Base-by-base conservation (phyloP, 2,329 filamentous ascomycete genomes). In the Hypoxylon sp. region DNA sequence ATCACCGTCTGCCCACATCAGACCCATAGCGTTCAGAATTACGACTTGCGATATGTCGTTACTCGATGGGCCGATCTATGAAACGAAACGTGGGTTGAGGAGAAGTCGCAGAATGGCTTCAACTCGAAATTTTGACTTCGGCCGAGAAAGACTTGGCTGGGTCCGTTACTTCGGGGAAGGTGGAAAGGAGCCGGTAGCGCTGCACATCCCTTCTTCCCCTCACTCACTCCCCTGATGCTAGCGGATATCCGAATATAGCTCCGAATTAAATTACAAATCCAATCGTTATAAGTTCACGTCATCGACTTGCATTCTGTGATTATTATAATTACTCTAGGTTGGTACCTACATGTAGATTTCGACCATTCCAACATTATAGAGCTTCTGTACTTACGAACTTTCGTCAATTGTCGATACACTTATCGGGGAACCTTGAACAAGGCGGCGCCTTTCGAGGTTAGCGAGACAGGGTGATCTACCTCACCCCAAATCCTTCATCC, bases 181-280 rank as follows among this genome's bases (percentile, higher is more conserved):
- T 57, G 57, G 52, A 61, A 48, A 52, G 36, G 46, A 36, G 41
- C 52, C 56, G 52, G 60, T 58, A 64, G 41, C 32, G 60, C 52
- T 61, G 52, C 46, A 50, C 46, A 60, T 60, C 34, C 23, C 23
- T 25, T 28, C 25, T 2, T 10, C 23, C 23, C 30, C 57, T 38
- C 36, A 38, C 11, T 41, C 28, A 30, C 28, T 30, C 28, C n/a
- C 50, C 32, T 45, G 45, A 32, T 38, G 17, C n/a, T 55, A 36
- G 49, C 52, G 60, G 55, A 48, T 36, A 23, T 60, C 64, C 64
- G 64, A 63, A 45, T 28, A 19, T 60, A 56, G 59, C 64, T 55
- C 64, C 64, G 59, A 63, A 49, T 14, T 51, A 13, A 55, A 55
- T 53, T 63, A 49, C 21, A 56, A 57, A 60, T 60, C 13, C 36